Base-by-base conservation (phyloP, 352 stramenopile genomes). In the Phytophthora cactorum region DNA sequence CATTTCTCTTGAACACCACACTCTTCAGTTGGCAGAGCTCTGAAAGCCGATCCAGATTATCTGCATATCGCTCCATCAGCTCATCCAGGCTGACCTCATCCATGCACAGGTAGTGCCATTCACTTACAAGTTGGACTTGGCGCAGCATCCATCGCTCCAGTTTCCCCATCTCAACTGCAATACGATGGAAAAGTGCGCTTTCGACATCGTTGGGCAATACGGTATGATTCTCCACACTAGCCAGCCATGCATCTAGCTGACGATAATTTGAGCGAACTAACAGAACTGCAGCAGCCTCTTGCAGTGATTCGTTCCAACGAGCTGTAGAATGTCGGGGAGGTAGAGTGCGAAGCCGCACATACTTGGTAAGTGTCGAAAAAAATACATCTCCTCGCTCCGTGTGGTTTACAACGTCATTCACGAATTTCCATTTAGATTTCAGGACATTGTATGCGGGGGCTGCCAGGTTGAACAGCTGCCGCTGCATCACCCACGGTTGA, bases 91-190 rank as follows among this genome's bases (percentile, higher is more conserved):
- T 67, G 5, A 84, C 62, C 8, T 63, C 50, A 28, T 91, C 82
- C 12, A 75, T 70, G 28, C 70, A 56, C 5, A 91, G 58, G 36
- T 80, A 87, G 7, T 74, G 43, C 78, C 82, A 91, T 61, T 93
- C 85, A 32, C 80, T 93, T 41, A 84, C 55, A 25, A 91, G 59
- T 53, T 91, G 85, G 10, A 88, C 78, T 50, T 86, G 74, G 3
- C 79, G 76, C 12, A 91, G 54, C 83, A 91, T 89, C 76, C 72
- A 89, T 32, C 82, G 78, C 59, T 91, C 83, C 28, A 91, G 49
- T 27, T 74, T 78, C 45, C 66, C 52, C 1, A 90, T 57, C 28
- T 81, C 68, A 44, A 62, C 51, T 12, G 79, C 65, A 60, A 90
- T 73, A 1, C 15, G 17, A 53, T 77, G 59, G 28, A 81, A 69